A percentile compares a stretch with the other conserved stretches of the same genome.
Evolutionary conservation across 2,329 filamentous ascomycete species (phyloP).

Genomic region (Arthrobotrys entomopaga): DNA sequence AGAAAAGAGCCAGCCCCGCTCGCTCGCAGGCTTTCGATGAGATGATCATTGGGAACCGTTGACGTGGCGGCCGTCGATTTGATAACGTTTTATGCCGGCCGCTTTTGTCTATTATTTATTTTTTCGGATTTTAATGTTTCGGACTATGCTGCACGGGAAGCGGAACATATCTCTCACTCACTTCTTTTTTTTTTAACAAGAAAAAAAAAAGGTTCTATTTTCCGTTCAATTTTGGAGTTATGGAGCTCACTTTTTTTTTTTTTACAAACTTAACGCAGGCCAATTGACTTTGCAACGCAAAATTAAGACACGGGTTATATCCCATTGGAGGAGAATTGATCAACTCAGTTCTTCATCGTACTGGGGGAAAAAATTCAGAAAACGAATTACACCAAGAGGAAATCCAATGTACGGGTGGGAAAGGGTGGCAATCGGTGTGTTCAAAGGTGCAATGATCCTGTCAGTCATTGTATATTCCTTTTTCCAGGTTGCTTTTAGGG

Average conservation of each 20-base stretch:
- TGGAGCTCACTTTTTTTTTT: conserved; percentile 55
- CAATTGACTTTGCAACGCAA: conserved; percentile 55
- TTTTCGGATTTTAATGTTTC: conserved; percentile 53
- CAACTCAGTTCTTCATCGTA: conserved; percentile 53
- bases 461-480: conserved; percentile 53
- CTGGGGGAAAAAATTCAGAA: conserved; percentile 29
- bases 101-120: conserved; percentile 50
- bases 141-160: conserved; percentile 54
- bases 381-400: conserved; percentile 39
- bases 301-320: conserved; percentile 55
- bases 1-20: conserved; percentile 52
- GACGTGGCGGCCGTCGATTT: conserved; percentile 55
- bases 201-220: conserved; percentile 47
- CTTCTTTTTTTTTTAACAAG: conserved; percentile 40
- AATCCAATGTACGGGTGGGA: conserved; percentile 28
- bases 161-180: conserved; percentile 44
- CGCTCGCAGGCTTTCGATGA: conserved; percentile 48
- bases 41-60: conserved; percentile 55
- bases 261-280: conserved; percentile 50
- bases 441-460: conserved; percentile 55
- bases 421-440: conserved; percentile 53
- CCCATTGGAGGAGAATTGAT: conserved; percentile 56
- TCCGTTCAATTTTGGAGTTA: conserved; percentile 53
- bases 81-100: conserved; percentile 54
- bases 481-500: conserved; percentile 54